Evolutionary conservation across 148 eudicot genomes (phyloP), one percentile per base, ranked within the genome.

Genomic region (Arctostaphylos glauca): DNA sequence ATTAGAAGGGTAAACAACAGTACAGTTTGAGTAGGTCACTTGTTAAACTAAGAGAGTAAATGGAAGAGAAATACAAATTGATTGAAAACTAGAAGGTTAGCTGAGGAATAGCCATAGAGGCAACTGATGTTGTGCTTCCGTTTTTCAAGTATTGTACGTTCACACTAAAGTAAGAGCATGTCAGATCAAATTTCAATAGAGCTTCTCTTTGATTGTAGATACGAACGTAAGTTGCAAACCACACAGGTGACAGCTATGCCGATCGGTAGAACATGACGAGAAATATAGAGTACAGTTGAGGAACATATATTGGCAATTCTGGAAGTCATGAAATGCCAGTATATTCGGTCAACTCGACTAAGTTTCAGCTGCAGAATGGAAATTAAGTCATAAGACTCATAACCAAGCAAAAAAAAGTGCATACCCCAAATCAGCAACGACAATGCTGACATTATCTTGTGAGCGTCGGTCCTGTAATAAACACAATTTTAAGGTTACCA

Each of bases 381-480:
- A 74, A 50, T 43, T 49, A 49, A 12, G 54, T n/a, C 5, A 54
- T 53, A 46, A 19, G 43, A 12, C 48, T n/a, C 5, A 54, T 53
- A 46, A 19, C 9, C 6, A 77, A 54, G 78, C 75, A 59, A 67
- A 58, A 67, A 92, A 91, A 79, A 90, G 81, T 16, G 74, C 90
- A 86, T 92, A 96, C 98, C 98, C 97, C 31, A 96, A 92, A 87
- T 96, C 98, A 74, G 97, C 98, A 85, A 96, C 87, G 84, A 92
- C 87, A 76, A 96, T 92, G 87, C 94, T 93, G 79, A 96, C 88
- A 83, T 96, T 96, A 87, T 96, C 99, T 82, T 94, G 96, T 47
- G 99, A 93, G 60, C 88, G 74, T 19, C 87, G 94, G 81, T 94
- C 97, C 99, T 96, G 91, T 66, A 86, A 81, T 74, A 84, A 19